phyloP scores from a whole-genome alignment of 129 eudicot genomes.

The Helianthus tuberosus region DNA sequence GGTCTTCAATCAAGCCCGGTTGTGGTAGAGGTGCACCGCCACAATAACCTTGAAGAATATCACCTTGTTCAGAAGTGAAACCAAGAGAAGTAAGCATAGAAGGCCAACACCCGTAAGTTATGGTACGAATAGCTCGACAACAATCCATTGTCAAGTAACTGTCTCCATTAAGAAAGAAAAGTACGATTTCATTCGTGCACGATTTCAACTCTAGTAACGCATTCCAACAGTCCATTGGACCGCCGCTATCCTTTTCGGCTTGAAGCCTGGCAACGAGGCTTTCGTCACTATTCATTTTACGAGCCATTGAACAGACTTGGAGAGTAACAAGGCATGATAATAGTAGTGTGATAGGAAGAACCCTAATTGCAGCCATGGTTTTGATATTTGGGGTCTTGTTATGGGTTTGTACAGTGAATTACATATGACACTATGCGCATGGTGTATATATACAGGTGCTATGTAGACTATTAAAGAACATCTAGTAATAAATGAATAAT shows the following conservation, averaged over 20 bases:
- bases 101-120: constrained; percentile 69
- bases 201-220: constrained; percentile 62
- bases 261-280: constrained; percentile 22
- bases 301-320: constrained; percentile 10
- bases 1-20: constrained; percentile 12
- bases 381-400: too few relatives aligned
- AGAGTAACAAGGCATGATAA: constrained; percentile 20
- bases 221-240: constrained; percentile 48
- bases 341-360: constrained; percentile 19
- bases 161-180: constrained; percentile 71
- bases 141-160: constrained; percentile 64
- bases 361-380: constrained; percentile 30
- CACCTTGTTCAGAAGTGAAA: constrained; percentile 52
- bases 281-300: neutral
- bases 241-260: constrained; percentile 32
- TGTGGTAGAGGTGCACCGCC: constrained; percentile 44
- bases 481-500: too few relatives aligned
- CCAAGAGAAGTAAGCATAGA: constrained; percentile 53
- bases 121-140: constrained; percentile 57
- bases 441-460: too few relatives aligned
- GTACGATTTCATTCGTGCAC: constrained; percentile 57
- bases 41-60: constrained; percentile 59
- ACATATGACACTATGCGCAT: too few relatives aligned
- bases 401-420: too few relatives aligned
- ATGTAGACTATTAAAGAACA: too few relatives aligned